phyloP scores from a whole-genome alignment of 768 basidiomycete species.

The Tremella mesenterica region DNA sequence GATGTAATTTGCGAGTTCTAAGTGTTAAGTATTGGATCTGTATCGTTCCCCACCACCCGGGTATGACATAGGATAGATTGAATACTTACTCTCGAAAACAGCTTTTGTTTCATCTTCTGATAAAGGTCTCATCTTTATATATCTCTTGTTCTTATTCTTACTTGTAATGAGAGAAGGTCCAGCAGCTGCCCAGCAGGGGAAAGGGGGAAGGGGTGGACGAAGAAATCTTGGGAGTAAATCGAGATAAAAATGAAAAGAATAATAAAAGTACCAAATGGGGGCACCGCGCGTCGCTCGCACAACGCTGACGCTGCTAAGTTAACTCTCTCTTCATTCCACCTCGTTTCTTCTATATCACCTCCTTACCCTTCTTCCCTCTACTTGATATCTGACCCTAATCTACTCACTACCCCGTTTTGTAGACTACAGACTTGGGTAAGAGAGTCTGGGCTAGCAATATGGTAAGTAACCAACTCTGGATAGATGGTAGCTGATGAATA shows the following conservation, averaged over 20 bases:
- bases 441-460: too few relatives aligned
- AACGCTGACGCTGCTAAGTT: background rate
- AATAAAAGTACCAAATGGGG: background rate
- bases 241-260: background rate
- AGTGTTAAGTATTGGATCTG: background rate
- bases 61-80: background rate
- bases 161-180: background rate
- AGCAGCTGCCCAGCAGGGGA: too few relatives aligned
- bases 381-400: too few relatives aligned
- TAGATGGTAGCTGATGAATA: slow-evolving; percentile 8
- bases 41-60: background rate
- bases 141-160: background rate
- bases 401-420: too few relatives aligned
- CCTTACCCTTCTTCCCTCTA: too few relatives aligned
- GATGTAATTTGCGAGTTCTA: slow-evolving; percentile 88
- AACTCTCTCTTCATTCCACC: background rate
- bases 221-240: background rate
- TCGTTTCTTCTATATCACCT: background rate
- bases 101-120: slow-evolving; percentile 96
- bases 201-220: too few relatives aligned
- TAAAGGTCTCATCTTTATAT: slow-evolving; percentile 69
- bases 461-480: too few relatives aligned
- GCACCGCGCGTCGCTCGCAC: background rate
- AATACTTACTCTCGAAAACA: slow-evolving; percentile 70
- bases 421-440: too few relatives aligned